Evolutionary conservation across 768 basidiomycete species (phyloP).

Genomic region (Tulasnella sp.): DNA sequence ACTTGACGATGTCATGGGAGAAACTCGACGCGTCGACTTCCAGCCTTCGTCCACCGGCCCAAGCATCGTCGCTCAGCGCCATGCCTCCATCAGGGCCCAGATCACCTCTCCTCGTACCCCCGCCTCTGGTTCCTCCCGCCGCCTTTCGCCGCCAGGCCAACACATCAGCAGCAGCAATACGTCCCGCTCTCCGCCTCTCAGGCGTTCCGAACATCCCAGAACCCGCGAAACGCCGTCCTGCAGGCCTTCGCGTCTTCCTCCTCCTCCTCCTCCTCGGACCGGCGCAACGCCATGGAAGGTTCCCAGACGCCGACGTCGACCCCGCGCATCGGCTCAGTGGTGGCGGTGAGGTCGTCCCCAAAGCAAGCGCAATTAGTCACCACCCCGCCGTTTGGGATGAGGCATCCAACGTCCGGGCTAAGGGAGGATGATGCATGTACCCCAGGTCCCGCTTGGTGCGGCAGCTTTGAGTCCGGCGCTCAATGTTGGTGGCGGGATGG

Average conservation of each 20-base stretch:
- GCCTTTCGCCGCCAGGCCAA: no score
- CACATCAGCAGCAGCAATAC: no score
- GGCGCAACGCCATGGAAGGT: not conserved
- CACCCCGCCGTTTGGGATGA: not conserved
- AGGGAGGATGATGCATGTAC: not conserved
- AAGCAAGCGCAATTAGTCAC: not conserved
- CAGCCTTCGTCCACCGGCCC: not conserved
- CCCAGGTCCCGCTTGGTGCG: not conserved
- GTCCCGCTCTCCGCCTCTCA: conserved; percentile 11
- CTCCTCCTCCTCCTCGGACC: conserved; percentile 1
- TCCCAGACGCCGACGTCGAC: not conserved
- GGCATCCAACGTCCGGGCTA: not conserved
- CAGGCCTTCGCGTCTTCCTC: conserved; percentile 12
- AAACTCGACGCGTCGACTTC: conserved; percentile 25
- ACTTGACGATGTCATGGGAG: conserved; percentile 56
- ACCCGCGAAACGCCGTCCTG: conserved; percentile 13
- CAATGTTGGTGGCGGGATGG: not conserved
- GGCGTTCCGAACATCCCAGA: not conserved
- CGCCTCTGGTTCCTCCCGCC: no score
- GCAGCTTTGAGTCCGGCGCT: not conserved
- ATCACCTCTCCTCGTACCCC: not conserved
- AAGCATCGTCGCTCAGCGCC: not conserved
- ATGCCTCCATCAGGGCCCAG: no score
- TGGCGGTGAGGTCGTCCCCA: not conserved
- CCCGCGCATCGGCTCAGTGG: not conserved